phyloP scores from a whole-genome alignment of 257 asterid genomes.

The Hygrophila difformis region DNA sequence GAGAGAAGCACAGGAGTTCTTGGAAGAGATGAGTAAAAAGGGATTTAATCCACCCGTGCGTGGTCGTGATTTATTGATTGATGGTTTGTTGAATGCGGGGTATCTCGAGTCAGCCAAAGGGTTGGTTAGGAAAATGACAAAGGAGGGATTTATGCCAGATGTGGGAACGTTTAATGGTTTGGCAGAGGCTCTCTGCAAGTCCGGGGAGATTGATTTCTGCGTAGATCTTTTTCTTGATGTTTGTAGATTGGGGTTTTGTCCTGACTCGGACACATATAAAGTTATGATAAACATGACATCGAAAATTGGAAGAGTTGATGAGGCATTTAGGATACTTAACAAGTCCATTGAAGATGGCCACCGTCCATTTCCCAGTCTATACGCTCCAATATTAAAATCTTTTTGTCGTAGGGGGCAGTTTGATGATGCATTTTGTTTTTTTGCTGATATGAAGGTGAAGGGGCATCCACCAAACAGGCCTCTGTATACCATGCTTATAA shows the following conservation, averaged over 20 bases:
- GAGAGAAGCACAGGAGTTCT: slow-evolving; percentile 90
- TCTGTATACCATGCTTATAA: slow-evolving; percentile 78
- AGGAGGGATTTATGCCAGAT: slow-evolving; percentile 84
- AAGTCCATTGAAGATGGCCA: slow-evolving; percentile 78
- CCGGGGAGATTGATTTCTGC: slow-evolving; percentile 74
- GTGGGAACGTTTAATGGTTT: slow-evolving; percentile 74
- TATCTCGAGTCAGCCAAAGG: slow-evolving; percentile 95
- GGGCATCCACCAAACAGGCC: slow-evolving; percentile 97
- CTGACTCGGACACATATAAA: slow-evolving; percentile 62
- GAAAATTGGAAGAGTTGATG: slow-evolving; percentile 69
- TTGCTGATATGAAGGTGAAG: slow-evolving; percentile 83
- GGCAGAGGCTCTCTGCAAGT: slow-evolving; percentile 61
- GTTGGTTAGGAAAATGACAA: slow-evolving; percentile 78
- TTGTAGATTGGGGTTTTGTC: slow-evolving; percentile 59
- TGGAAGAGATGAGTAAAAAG: slow-evolving; percentile 88
- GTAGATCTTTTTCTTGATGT: slow-evolving; percentile 62
- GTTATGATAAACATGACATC: slow-evolving; percentile 56
- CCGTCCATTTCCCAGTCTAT: slow-evolving; percentile 86
- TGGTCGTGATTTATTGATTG: slow-evolving; percentile 81
- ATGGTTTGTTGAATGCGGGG: slow-evolving; percentile 86
- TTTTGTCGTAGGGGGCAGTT: slow-evolving; percentile 65
- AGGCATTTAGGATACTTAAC: slow-evolving; percentile 64
- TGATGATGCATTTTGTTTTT: slow-evolving; percentile 90
- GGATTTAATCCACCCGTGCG: slow-evolving; percentile 95
- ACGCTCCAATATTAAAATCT: slow-evolving; percentile 82